Evolutionary conservation across 1,139 yeast genomes (phyloP), one percentile per base, ranked within the genome.

Genomic region (Yamadazyma blattariae): DNA sequence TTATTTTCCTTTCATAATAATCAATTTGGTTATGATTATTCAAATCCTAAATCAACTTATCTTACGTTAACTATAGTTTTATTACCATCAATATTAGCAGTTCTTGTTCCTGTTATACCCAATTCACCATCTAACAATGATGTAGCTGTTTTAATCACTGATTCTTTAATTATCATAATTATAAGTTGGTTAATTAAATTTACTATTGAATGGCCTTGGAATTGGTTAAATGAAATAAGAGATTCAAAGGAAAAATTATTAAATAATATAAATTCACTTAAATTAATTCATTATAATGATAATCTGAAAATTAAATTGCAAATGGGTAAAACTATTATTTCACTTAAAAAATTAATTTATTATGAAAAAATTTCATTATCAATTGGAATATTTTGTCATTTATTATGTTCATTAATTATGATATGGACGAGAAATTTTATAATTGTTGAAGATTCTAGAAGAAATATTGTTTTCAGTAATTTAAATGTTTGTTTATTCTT

Each of bases 151-250:
- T 38, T 59, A 22, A 41, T 61, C 16, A 59, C 66, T 15, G 66
- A 63, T 36, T 43, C 53, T 3, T 39, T 64, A 20, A 50, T 59
- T 21, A 51, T 64, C 8, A 29, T 59, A 11, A 35, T 60, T 3
- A 53, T 61, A 2, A 52, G 63, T 10, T 54, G 59, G 54, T 47
- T 55, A 4, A 57, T 63, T 11, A 54, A 52, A 34, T 50, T 52
- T 27, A 44, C 57, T 2, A 49, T 56, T 19, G 67, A 63, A 31
- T 63, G 68, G 69, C 69, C 70, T 1, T 63, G 65, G 61, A 44
- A 45, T 11, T 62, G 69, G 70, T 39, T 56, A 12, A 39, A 47
- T n/a, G 55, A 53, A 26, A 44, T 64, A 13, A 47, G 47, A 29
- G 44, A 42, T 5, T 40, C 56, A 7, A 59, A 56, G 34, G 30